Evolutionary conservation across 1,284 basidiomycete species (phyloP), one percentile per base, ranked within the genome.

Genomic region (Fomitopsis schrenkii): DNA sequence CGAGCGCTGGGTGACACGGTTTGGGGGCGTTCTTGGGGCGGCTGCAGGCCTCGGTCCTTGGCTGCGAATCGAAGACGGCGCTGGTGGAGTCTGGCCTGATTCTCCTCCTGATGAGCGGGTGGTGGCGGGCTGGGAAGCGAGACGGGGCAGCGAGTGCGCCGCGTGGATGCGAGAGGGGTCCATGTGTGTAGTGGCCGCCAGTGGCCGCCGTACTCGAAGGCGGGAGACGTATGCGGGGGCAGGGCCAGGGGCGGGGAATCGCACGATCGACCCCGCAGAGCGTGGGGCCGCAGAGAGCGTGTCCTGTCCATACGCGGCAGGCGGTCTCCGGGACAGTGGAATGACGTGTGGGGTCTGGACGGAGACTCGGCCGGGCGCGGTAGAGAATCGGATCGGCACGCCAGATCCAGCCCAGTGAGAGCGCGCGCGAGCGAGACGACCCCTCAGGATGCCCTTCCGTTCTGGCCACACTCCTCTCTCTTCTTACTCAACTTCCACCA

Each of bases 261-360:
- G 35, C 35, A 12, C 26, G 46, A 48, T 30, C 26, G 46, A 48
- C 46, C 26, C 46, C 22, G 46, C 26, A 30, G 46, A 22, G 46
- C 46, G 26, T 48, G 48, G 4, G 30, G 8, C 30, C 38, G 38
- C 38, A 40, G 38, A 40, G 38, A 8, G 12, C 35, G 35, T 36
- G 35, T 30, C 26, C n/a, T 15, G 9, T 7, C 52, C 52, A 33
- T 9, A 54, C 6, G 1, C 1, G 35, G 52, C 52, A 54, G 52
- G 17, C n/a, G 35, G 36, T 40, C n/a, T 14, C 52, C 52, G 52
- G 52, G 35, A 19, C 5, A 7, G n/a, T 12, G 52, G 52, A n/a
- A 54, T 54, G 52, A 54, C 52, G 52, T 54, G 52, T 36, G 52
- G 52, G 52, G 52, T 54, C 52, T 54, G 52, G 52, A 15, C 52